Percentiles rank a stretch among this genome's conserved stretches.
Conservation (phyloP, 495 filamentous ascomycete genomes). For the Aspergillus sclerotioniger region DNA sequence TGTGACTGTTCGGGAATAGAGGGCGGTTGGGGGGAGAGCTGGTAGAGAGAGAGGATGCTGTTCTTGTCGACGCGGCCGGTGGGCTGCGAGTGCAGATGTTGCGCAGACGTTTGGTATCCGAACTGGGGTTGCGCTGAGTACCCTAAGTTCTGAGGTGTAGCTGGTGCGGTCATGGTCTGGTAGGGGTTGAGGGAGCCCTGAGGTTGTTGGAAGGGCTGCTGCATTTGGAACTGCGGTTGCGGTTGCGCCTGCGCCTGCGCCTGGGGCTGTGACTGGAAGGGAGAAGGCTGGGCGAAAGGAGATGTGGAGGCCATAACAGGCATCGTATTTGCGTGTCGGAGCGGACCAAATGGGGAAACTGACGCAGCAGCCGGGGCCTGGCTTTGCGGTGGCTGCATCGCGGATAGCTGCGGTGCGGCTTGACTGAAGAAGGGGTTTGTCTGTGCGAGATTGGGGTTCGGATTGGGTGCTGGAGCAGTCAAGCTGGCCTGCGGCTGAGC, state of each 20-base stretch:
- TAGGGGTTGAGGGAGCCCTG: constrained; percentile 40
- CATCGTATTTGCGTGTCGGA: constrained; percentile 46
- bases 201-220: constrained; percentile 17
- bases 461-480: constrained; percentile 27
- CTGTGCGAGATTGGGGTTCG: constrained; percentile 30
- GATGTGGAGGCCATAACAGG: constrained; percentile 34
- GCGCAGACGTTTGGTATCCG: constrained; percentile 31
- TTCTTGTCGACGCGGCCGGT: constrained; percentile 67
- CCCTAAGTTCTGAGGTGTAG: constrained; percentile 29
- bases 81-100: constrained; percentile 42
- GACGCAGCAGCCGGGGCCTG: constrained; percentile 21
- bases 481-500: constrained; percentile 40
- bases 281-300: constrained; percentile 37
- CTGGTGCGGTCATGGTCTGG: constrained; percentile 32
- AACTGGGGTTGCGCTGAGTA: constrained; percentile 30
- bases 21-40: constrained; percentile 66
- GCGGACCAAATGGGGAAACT: constrained; percentile 16
- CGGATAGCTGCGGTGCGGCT: constrained; percentile 21
- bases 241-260: constrained; percentile 7
- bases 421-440: constrained; percentile 58
- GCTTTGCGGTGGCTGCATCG: constrained; percentile 34
- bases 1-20: constrained; percentile 35
- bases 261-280: constrained; percentile 36
- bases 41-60: constrained; percentile 85
- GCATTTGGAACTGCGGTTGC: constrained; percentile 11